A percentile compares a stretch with the other conserved stretches of the same genome.
Evolutionary conservation across 192 early-diverging fungal genomes (phyloP).

Genomic region (Neocallimastix lanati): DNA sequence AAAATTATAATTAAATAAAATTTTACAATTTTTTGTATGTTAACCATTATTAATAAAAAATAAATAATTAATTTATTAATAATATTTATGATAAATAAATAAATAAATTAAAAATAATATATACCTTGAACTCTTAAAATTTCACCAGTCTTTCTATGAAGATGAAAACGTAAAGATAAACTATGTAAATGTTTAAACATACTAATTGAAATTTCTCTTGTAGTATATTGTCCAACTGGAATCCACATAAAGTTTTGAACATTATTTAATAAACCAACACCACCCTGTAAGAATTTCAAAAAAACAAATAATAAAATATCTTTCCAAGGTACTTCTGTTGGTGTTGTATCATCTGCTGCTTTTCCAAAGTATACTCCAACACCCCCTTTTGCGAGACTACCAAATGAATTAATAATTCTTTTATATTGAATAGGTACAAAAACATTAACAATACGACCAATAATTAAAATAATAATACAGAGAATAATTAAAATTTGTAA

Average conservation of each 20-base stretch:
- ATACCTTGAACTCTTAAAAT: constrained; percentile 77
- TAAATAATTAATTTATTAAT: no score
- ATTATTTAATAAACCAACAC: constrained; percentile 55
- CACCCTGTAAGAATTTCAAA: constrained; percentile 56
- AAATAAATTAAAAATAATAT: no score
- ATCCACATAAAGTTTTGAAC: constrained; percentile 80
- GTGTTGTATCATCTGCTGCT: neutral
- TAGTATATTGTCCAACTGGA: constrained; percentile 82
- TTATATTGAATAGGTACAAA: constrained; percentile 73
- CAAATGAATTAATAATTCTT: constrained; percentile 51
- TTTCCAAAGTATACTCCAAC: neutral
- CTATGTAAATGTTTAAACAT: constrained; percentile 81
- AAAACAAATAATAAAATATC: constrained; percentile 40
- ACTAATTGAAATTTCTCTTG: constrained; percentile 69
- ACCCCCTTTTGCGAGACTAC: neutral
- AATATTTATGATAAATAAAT: no score
- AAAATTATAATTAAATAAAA: no score
- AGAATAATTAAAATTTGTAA: neutral
- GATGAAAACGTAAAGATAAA: constrained; percentile 77
- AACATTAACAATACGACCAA: constrained; percentile 51
- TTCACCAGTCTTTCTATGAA: constrained; percentile 88
- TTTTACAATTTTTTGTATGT: no score
- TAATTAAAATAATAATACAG: neutral
- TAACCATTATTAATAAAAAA: no score
- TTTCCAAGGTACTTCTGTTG: constrained; percentile 23